These are phyloP conservation scores for Kwoniella mangroviensis DNA, from an alignment of 768 basidiomycete species.

Conservation along the genomic window DNA sequence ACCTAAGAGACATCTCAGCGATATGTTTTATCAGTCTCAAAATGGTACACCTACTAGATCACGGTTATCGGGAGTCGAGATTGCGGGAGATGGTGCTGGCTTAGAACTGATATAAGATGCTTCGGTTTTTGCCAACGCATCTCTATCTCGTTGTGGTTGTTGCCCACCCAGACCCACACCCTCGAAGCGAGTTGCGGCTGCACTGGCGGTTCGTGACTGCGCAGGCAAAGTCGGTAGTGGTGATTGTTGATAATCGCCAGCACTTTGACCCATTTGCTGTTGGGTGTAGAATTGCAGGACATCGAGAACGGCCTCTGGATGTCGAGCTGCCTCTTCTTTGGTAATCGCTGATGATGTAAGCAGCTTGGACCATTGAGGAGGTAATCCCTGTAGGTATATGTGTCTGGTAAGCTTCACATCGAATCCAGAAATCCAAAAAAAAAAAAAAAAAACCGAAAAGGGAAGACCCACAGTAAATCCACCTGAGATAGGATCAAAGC, in stretches of 20 bases:
- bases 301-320: constrained; percentile 95
- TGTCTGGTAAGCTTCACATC: neutral
- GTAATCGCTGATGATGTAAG: constrained; percentile 97
- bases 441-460: too few relatives aligned
- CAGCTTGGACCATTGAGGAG: constrained; percentile 96
- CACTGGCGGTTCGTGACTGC: constrained; percentile 35
- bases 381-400: constrained; percentile 71
- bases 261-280: constrained; percentile 64
- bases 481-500: constrained; percentile 90
- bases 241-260: constrained; percentile 29
- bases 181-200: constrained; percentile 72
- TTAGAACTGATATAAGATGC: neutral
- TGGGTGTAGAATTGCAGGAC: constrained; percentile 99
- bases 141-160: constrained; percentile 51
- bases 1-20: neutral
- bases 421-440: too few relatives aligned
- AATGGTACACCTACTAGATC: neutral
- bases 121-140: neutral
- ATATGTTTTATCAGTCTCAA: neutral
- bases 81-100: neutral
- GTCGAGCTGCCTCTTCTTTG: constrained; percentile 93
- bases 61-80: neutral
- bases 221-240: constrained; percentile 56
- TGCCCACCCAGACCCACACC: constrained; percentile 87
- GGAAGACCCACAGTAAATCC: constrained; percentile 89